Evolutionary conservation across 306 rosid species (phyloP).

Genomic region (Prunus dulcis): DNA sequence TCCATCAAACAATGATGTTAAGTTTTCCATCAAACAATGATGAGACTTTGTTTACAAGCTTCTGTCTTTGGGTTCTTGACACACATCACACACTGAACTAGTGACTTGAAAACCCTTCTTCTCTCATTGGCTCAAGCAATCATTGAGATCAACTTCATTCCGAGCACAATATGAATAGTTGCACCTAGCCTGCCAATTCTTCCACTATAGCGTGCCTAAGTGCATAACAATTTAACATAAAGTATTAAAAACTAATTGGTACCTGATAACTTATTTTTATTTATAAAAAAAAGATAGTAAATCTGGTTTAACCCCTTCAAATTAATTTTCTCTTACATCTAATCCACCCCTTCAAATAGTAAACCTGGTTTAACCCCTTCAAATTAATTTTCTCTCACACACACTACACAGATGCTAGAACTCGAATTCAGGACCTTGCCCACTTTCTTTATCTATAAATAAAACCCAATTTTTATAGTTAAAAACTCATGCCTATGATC

Average conservation of each 20-base stretch:
- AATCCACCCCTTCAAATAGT: too few relatives aligned
- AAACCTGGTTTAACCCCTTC: too few relatives aligned
- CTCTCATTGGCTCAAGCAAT: slow-evolving; percentile 37
- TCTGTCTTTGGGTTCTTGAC: slow-evolving; percentile 44
- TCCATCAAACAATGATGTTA: slow-evolving; percentile 58
- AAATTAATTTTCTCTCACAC: too few relatives aligned
- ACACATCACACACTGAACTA: slow-evolving; percentile 77
- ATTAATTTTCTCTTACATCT: too few relatives aligned
- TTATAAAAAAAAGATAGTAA: too few relatives aligned
- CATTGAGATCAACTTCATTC: background rate
- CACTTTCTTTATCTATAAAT: too few relatives aligned
- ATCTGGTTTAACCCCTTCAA: too few relatives aligned
- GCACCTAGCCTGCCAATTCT: slow-evolving; percentile 17
- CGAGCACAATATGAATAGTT: background rate
- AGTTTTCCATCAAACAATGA: slow-evolving; percentile 64
- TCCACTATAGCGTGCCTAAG: slow-evolving; percentile 14
- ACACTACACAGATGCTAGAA: too few relatives aligned
- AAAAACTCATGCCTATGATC: too few relatives aligned
- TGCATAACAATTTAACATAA: background rate
- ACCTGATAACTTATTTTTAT: too few relatives aligned
- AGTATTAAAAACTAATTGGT: background rate
- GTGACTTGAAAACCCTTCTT: slow-evolving; percentile 47
- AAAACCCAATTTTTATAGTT: too few relatives aligned
- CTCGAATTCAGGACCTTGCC: too few relatives aligned
- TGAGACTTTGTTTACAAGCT: slow-evolving; percentile 51